Percentiles rank a stretch among this genome's conserved stretches.
These are phyloP conservation scores for Claviceps humidiphila DNA, from an alignment of 2,329 filamentous ascomycete species.

Conservation along the genomic window DNA sequence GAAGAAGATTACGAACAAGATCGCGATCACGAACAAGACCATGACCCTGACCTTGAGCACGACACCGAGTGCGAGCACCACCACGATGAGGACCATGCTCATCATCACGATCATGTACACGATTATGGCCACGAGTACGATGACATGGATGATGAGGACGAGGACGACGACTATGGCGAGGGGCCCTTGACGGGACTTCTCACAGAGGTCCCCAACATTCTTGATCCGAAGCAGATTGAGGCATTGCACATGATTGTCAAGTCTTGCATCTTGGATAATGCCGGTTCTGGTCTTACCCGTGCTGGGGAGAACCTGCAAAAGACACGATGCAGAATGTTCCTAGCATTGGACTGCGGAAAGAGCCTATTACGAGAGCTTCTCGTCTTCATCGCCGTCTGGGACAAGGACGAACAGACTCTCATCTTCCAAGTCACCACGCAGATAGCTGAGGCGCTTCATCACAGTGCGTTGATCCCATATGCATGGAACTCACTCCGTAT, in stretches of 20 bases:
- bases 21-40: conserved; percentile 48
- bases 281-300: conserved; percentile 53
- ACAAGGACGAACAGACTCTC: conserved; percentile 80
- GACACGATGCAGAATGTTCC: conserved; percentile 75
- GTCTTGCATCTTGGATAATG: conserved; percentile 78
- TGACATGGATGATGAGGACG: conserved; percentile 52
- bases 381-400: conserved; percentile 95
- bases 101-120: conserved; percentile 22
- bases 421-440: conserved; percentile 96
- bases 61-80: conserved; percentile 17
- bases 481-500: conserved; percentile 86
- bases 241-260: conserved; percentile 96
- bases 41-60: conserved; percentile 59
- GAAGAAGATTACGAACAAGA: conserved; percentile 27
- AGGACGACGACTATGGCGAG: conserved; percentile 68
- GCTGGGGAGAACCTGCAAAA: conserved; percentile 77
- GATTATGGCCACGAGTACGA: conserved; percentile 33
- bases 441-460: conserved; percentile 84
- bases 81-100: conserved; percentile 21
- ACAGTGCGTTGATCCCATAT: conserved; percentile 79
- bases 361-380: conserved; percentile 81
- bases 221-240: conserved; percentile 91
- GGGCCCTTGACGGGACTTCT: conserved; percentile 71
- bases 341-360: conserved; percentile 80
- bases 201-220: conserved; percentile 86